phyloP scores from a whole-genome alignment of 2,329 filamentous ascomycete genomes.

The Hymenoscyphus fraxineus region DNA sequence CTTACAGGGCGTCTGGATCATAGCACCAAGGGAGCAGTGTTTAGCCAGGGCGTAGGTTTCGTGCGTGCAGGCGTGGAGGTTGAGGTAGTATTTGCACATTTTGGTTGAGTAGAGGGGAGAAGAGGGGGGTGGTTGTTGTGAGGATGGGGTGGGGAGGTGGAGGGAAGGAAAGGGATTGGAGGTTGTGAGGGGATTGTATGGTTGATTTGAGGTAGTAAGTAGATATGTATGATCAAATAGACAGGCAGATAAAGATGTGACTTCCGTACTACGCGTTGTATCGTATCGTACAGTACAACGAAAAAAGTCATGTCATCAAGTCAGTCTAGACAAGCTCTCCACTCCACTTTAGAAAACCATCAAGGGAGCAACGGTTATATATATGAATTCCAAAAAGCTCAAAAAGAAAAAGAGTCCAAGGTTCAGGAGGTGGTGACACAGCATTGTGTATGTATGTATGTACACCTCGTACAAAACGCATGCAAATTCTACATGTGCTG shows the following conservation, averaged over 20 bases:
- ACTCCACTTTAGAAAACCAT: too few species aligned
- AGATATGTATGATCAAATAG: not conserved
- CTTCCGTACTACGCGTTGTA: not conserved
- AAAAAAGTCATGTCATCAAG: too few species aligned
- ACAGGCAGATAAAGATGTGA: not conserved
- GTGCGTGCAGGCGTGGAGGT: constrained; percentile 31
- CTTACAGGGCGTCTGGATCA: constrained; percentile 33
- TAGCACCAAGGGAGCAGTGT: constrained; percentile 25
- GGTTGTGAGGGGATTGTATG: too few species aligned
- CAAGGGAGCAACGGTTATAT: too few species aligned
- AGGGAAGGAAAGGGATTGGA: too few species aligned
- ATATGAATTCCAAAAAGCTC: too few species aligned
- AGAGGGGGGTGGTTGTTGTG: not conserved
- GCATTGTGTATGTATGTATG: not conserved
- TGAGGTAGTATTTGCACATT: constrained; percentile 34
- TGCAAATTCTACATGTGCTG: not conserved
- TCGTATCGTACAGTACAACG: not conserved
- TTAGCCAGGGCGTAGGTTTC: constrained; percentile 29
- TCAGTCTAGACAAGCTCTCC: too few species aligned
- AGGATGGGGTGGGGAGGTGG: not conserved
- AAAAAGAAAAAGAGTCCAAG: too few species aligned
- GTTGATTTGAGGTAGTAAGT: not conserved
- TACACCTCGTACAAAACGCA: not conserved
- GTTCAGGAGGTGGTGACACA: not conserved
- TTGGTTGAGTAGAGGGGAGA: not conserved